Conservation (phyloP, 768 basidiomycete genomes). For the Melanogaster broomeanus region DNA sequence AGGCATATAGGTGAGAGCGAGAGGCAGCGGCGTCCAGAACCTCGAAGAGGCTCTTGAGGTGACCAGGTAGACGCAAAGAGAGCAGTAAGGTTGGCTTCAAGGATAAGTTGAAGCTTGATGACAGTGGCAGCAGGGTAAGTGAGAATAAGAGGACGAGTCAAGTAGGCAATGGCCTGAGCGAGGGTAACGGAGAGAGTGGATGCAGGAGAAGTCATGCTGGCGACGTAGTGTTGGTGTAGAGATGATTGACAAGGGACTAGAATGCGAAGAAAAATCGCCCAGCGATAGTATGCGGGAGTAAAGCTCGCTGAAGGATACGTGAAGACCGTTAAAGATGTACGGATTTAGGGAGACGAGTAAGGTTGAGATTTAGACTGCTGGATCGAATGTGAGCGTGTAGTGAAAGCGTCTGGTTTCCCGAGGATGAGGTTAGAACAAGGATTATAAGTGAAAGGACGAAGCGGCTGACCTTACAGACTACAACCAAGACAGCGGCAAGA, state of each 20-base stretch:
- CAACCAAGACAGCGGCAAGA: not conserved
- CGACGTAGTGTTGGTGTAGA: not conserved
- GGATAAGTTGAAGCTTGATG: constrained; percentile 67
- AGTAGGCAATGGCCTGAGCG: constrained; percentile 71
- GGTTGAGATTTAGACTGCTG: constrained; percentile 27
- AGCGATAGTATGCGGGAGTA: constrained; percentile 32
- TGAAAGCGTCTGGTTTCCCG: constrained; percentile 6
- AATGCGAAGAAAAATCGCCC: constrained; percentile 32
- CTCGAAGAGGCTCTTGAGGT: constrained; percentile 60
- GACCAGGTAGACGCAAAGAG: constrained; percentile 70
- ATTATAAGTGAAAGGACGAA: not conserved
- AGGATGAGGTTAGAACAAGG: not conserved
- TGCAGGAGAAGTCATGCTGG: constrained; percentile 35
- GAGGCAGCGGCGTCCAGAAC: constrained; percentile 74
- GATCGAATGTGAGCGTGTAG: constrained; percentile 20
- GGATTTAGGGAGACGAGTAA: constrained; percentile 9
- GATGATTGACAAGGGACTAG: constrained; percentile 10
- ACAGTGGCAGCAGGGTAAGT: constrained; percentile 62
- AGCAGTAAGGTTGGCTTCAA: constrained; percentile 73
- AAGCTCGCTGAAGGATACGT: constrained; percentile 26
- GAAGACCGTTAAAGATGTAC: constrained; percentile 22
- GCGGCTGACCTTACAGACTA: constrained; percentile 29
- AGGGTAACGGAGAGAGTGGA: constrained; percentile 65
- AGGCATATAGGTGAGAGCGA: constrained; percentile 67
- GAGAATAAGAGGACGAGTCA: constrained; percentile 63